These are phyloP conservation scores for Lentinus brumalis DNA, from an alignment of 768 basidiomycete genomes.

Conservation along the genomic window DNA sequence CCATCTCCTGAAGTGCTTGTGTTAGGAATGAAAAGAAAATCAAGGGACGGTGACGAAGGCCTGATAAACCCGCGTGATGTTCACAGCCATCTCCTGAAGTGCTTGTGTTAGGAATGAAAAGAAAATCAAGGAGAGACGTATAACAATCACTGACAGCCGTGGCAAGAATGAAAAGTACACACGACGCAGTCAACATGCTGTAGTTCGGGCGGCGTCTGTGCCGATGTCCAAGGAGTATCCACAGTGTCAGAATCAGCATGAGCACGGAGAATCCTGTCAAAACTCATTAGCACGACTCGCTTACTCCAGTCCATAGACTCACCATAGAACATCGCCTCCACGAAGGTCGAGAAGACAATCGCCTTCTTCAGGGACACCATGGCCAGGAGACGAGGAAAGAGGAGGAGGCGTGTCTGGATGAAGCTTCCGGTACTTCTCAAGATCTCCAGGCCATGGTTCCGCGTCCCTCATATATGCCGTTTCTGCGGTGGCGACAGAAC, in stretches of 20 bases:
- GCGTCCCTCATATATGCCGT: no score
- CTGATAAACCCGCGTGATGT: conserved; percentile 9
- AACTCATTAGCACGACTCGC: background rate
- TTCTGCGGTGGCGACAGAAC: no score
- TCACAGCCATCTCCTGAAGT: conserved; percentile 19
- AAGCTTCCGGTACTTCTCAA: no score
- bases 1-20: conserved; percentile 16
- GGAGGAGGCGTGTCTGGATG: background rate
- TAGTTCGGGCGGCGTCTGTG: conserved; percentile 16
- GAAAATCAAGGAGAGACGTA: background rate
- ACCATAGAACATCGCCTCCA: conserved; percentile 26
- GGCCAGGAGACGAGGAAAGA: background rate
- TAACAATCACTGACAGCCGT: conserved; percentile 18
- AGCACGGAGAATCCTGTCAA: conserved; percentile 23
- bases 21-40: no score
- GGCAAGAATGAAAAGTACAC: conserved; percentile 18
- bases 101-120: no score
- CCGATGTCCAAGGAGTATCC: conserved; percentile 25
- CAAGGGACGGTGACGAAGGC: conserved; percentile 2
- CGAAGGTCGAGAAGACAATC: conserved; percentile 21
- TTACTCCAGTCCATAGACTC: background rate
- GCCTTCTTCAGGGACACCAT: conserved; percentile 10
- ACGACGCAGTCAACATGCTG: conserved; percentile 17
- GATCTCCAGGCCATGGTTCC: no score
- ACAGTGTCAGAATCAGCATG: conserved; percentile 24